Evolutionary conservation across 208 protist species (phyloP), one percentile per base, ranked within the genome.

Genomic region (Trypanosomatidae sp.): DNA sequence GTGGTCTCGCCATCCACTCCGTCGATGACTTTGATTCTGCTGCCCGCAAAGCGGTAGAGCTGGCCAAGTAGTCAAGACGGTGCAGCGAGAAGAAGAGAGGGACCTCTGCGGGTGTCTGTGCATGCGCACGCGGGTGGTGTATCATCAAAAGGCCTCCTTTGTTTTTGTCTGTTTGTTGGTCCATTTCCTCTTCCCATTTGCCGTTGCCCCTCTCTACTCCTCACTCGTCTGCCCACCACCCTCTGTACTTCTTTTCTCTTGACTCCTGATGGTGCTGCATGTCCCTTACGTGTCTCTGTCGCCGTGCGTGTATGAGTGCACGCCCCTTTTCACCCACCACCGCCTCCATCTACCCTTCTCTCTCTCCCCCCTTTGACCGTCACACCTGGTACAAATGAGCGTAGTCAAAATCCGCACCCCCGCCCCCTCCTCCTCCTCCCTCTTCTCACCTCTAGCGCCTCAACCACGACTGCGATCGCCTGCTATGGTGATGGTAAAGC

Each of bases 1-100:
- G 89, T 70, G 91, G 91, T 62, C 74, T 98, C 71, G 77, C 80
- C 50, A 80, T 98, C 33, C 91, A 94, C 80, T 73, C 94, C 62
- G 91, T 84, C 28, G 73, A 84, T 7, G 87, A 96, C 89, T 95
- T 98, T 55, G 91, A 96, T 67, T 83, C 90, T 19, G 94, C 86
- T 33, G 93, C 90, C 66, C 86, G 85, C 71, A 79, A 93, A 33
- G 93, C 91, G 3, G 89, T 91, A 36, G 74, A 94, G 79, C 76
- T 94, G 50, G 79, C 90, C 47, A 71, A 81, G 50, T 73, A 53
- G 41, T 52, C 28, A 4, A 25, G 50, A 62, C 22, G n/a, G 47
- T 25, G 62, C 44, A 53, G 4, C 47, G 28, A 66, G 13, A 28
- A 25, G 62, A 70, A 25, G 69, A 72, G 36, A 58, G 12, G 68